phyloP scores from a whole-genome alignment of 441 rosid species.

The Geranium incanum region DNA sequence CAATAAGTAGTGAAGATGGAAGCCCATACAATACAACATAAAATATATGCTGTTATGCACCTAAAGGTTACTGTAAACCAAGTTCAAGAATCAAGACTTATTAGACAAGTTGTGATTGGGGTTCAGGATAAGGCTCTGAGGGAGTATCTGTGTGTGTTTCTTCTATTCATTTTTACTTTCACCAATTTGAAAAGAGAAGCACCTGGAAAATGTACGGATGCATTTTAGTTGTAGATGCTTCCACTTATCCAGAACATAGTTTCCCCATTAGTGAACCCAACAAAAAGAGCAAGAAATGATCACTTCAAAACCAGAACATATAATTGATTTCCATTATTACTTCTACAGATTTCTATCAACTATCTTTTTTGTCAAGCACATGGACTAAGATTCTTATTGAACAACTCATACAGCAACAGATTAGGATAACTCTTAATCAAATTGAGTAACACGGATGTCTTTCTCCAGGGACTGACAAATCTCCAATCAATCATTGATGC shows the following conservation, averaged over 20 bases:
- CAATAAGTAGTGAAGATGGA: not conserved
- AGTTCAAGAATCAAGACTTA: not conserved
- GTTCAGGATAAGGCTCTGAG: not conserved
- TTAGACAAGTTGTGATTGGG: not conserved
- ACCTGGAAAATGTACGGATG: not conserved
- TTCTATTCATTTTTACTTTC: not conserved
- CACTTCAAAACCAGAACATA: slow-evolving; percentile 1
- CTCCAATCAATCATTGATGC: not conserved
- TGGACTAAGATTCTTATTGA: not conserved
- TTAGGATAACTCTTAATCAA: slow-evolving; percentile 2
- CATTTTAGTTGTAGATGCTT: not conserved
- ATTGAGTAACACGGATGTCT: not conserved
- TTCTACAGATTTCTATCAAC: not conserved
- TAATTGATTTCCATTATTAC: not conserved
- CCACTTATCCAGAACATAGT: not conserved
- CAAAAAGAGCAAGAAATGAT: slow-evolving; percentile 1
- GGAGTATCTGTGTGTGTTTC: not conserved
- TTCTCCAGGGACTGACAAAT: not conserved
- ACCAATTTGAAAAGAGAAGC: not conserved
- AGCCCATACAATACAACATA: not conserved
- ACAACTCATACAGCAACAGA: not conserved
- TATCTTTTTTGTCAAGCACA: not conserved
- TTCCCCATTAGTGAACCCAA: slow-evolving; percentile 1
- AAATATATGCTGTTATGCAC: not conserved
- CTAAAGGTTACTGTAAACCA: slow-evolving; percentile 5